phyloP scores from a whole-genome alignment of 2,329 filamentous ascomycete genomes.

The Neocatenulostroma microsporum region DNA sequence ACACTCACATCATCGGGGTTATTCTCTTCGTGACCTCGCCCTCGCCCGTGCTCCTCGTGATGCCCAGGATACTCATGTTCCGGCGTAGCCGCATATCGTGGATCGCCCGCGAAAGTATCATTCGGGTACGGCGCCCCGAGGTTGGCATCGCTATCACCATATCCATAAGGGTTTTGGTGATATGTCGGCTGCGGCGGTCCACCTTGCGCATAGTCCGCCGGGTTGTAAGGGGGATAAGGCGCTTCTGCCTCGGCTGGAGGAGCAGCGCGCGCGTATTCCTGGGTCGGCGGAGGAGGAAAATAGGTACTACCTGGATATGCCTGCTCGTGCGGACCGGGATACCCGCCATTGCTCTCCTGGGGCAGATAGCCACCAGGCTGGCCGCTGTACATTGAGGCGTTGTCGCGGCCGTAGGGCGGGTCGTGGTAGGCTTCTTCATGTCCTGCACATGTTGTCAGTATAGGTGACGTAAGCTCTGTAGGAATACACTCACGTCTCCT shows the following conservation, averaged over 20 bases:
- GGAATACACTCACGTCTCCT: conserved; percentile 3
- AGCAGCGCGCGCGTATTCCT: conserved; percentile 16
- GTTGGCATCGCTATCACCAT: conserved; percentile 22
- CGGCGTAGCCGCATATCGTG: conserved; percentile 22
- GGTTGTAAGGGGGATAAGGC: conserved; percentile 33
- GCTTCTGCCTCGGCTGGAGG: conserved; percentile 23
- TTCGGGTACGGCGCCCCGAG: conserved; percentile 23
- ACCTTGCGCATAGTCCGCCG: conserved; percentile 37
- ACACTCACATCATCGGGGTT: conserved; percentile 44
- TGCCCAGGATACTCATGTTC: no score
- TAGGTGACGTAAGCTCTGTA: no score
- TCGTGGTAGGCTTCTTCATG: conserved; percentile 23
- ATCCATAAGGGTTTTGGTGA: conserved; percentile 24
- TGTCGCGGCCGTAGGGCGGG: conserved; percentile 24
- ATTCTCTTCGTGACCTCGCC: no score
- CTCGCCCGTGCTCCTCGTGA: conserved; percentile 20
- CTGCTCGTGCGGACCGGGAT: conserved; percentile 17
- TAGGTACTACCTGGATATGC: conserved; percentile 40
- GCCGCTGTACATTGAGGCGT: no score
- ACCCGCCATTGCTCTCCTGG: conserved; percentile 24
- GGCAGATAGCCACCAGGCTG: conserved; percentile 22
- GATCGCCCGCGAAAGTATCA: conserved; percentile 27
- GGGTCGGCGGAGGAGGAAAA: conserved; percentile 42
- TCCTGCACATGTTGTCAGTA: conserved; percentile 9
- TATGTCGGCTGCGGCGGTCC: conserved; percentile 22